Base-by-base conservation (phyloP, 192 early-diverging fungal genomes). In the Pilobolus umbonatus region DNA sequence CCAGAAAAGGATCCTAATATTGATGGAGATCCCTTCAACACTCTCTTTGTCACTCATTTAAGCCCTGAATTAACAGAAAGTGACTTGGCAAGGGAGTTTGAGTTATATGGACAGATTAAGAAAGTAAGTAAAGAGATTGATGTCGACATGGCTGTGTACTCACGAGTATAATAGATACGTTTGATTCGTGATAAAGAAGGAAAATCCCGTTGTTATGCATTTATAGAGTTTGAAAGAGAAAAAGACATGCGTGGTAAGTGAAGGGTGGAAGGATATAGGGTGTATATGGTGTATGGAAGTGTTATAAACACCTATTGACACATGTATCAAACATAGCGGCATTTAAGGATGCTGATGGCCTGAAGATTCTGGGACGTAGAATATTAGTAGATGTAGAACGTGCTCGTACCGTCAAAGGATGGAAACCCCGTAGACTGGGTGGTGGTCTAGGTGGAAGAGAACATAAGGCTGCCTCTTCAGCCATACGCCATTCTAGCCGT, bases 321-420 rank as follows among this genome's bases (percentile, higher is more conserved):
- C 15, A 25, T 44, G 28, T 40, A 19, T 61, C 28, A 19, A 21
- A 30, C 4, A 1, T 55, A 72, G 81, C 81, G 34, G 90, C 90
- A 5, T 92, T 88, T 65, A 88, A 89, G 53, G 88, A 89, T 62
- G 88, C 90, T 5, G 96, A 98, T 71, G 92, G 91, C 3, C 70
- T 88, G 51, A 91, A 92, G 61, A 80, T 98, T 21, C 74, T 88
- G 42, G 90, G 89, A 22, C 83, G 91, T 21, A 83, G 92, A 32
- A 75, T 96, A 21, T 70, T 96, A 19, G 92, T 96, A 2, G 96
- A 98, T 68, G 94, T 98, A 24, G 96, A 98, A 67, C 85, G 94
- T 55, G 96, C 94, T 4, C 81, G 96, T 38, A 98, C 96, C 3
- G 96, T 98, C 11, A 94, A 93, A 61, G 93, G 88, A 48, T 98